Base-by-base conservation (phyloP, 1,284 basidiomycete species). In the Athelia sp. region DNA sequence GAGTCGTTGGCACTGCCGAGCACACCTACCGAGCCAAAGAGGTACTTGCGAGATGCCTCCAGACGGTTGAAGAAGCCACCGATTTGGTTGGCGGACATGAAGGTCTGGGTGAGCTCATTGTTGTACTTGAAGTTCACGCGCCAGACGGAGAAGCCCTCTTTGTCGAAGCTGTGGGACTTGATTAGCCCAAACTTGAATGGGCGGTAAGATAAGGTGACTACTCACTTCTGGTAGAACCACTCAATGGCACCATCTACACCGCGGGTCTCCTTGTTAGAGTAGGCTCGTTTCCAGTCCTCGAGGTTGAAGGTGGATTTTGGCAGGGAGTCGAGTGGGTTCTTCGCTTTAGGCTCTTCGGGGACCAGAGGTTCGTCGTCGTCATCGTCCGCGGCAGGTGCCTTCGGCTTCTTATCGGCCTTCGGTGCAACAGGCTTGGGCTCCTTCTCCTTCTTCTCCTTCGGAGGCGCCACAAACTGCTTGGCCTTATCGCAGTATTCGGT, bases 81-180 rank as follows among this genome's bases (percentile, higher is more conserved):
- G 63, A 98, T 87, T 71, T 87, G 87, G 74, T 90, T 89, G 60
- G 85, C 82, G 50, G 90, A 94, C 93, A 93, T 97, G 81, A 93
- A 97, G 50, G 80, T 79, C 69, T 85, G 82, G 36, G 93, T 95
- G 57, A 99, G 85, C 74, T 98, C 96, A 23, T 87, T 79, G 74
- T 91, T 92, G 84, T 98, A 98, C 79, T 97, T 94, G 88, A 93
- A 98, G 78, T 94, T 90, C 52, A 94, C 83, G 56, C 86, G 81
- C 90, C 90, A 96, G 67, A 89, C 69, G 55, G 93, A 96, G 85
- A 87, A 98, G 45, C 95, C 95, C 57, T 89, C 83, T 54, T 80
- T 70, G 78, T 98, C 95, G 69, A 84, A 94, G 79, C 93, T 93
- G 62, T 55, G 50, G 43, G 62, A 59, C 49, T 54, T 57, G n/a